Conservation (phyloP, 2,329 filamentous ascomycete species). For the Fusarium keratoplasticum region DNA sequence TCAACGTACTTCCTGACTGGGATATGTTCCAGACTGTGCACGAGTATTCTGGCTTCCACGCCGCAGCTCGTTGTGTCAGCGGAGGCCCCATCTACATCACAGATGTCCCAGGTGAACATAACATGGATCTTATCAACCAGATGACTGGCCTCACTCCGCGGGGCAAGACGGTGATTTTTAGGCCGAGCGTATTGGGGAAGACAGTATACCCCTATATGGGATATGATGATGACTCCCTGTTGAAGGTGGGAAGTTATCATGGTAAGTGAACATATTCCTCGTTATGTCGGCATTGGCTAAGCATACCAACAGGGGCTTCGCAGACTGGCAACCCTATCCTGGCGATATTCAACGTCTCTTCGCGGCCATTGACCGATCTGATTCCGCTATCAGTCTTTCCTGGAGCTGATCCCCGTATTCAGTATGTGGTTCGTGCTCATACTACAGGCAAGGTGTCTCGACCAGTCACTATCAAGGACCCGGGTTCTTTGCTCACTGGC, state of each 20-base stretch:
- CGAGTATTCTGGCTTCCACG: constrained; percentile 84
- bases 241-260: constrained; percentile 84
- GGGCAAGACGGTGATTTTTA: constrained; percentile 82
- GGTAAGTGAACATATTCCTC: constrained; percentile 57
- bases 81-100: constrained; percentile 97
- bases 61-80: constrained; percentile 87
- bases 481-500: constrained; percentile 67
- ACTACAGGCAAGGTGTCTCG: constrained; percentile 70
- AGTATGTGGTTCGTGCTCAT: constrained; percentile 82
- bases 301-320: constrained; percentile 53
- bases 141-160: constrained; percentile 81
- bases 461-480: constrained; percentile 58
- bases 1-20: constrained; percentile 89
- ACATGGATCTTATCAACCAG: constrained; percentile 79
- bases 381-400: constrained; percentile 79
- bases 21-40: constrained; percentile 77
- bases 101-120: constrained; percentile 85
- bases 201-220: constrained; percentile 78
- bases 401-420: constrained; percentile 66
- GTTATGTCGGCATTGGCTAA: constrained; percentile 5
- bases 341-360: constrained; percentile 85
- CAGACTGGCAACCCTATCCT: constrained; percentile 80
- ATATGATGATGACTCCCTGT: constrained; percentile 78
- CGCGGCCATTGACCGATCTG: constrained; percentile 72
- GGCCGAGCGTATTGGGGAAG: constrained; percentile 80